Conservation (phyloP, 768 basidiomycete genomes). For the Agaricus subrufescens region DNA sequence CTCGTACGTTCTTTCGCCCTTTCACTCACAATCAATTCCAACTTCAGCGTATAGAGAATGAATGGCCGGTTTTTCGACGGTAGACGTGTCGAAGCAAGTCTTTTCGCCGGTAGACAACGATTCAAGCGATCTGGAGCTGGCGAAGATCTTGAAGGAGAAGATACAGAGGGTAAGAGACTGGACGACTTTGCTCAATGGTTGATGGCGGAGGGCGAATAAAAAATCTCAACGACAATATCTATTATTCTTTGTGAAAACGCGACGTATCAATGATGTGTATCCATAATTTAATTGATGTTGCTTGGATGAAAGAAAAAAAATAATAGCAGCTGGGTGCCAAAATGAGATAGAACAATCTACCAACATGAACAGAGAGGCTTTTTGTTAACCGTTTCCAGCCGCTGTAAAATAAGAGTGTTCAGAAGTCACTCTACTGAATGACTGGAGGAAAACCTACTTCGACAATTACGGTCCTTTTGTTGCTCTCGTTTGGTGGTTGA, state of each 20-base stretch:
- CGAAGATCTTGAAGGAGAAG: conserved; percentile 61
- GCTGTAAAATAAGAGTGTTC: conserved; percentile 32
- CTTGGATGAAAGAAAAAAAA: conserved; percentile 6
- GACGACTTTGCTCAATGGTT: conserved; percentile 90
- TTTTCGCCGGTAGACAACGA: conserved; percentile 78
- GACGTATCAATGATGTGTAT: neutral
- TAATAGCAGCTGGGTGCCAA: neutral
- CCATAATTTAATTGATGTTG: conserved; percentile 17
- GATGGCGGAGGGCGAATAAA: conserved; percentile 70
- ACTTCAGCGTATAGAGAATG: conserved; percentile 67
- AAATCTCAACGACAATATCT: neutral
- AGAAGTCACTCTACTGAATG: neutral
- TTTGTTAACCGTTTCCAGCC: conserved; percentile 66
- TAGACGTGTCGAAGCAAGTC: conserved; percentile 71
- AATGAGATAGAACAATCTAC: conserved; percentile 27
- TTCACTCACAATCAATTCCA: neutral
- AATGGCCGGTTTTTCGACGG: conserved; percentile 89
- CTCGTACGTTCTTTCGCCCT: conserved; percentile 36
- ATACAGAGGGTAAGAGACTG: conserved; percentile 77
- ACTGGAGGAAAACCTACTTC: conserved; percentile 49
- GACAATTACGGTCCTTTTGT: conserved; percentile 59
- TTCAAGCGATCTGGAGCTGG: conserved; percentile 72
- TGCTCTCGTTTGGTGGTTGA: conserved; percentile 30
- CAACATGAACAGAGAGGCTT: conserved; percentile 73
- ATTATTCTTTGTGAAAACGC: conserved; percentile 5